Percentiles rank a stretch among this genome's conserved stretches.
These are phyloP conservation scores for Keithomyces neogunnii DNA, from an alignment of 2,329 filamentous ascomycete species.

Conservation along the genomic window DNA sequence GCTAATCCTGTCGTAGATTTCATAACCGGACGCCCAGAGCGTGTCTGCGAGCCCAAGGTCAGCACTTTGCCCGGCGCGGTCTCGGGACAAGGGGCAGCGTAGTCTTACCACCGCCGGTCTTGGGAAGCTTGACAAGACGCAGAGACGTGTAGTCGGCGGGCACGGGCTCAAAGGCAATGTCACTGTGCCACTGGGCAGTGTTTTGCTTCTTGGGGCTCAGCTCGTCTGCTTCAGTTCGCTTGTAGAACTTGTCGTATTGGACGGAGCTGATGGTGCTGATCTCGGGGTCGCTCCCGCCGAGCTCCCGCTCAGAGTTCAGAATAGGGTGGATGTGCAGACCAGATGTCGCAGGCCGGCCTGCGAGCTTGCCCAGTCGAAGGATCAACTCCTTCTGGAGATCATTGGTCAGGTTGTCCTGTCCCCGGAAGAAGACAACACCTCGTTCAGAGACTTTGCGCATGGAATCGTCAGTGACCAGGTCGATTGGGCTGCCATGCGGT, in stretches of 20 bases:
- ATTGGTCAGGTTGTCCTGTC: slow-evolving; percentile 52
- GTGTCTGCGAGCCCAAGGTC: slow-evolving; percentile 32
- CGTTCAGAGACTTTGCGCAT: slow-evolving; percentile 50
- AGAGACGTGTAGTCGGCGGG: slow-evolving; percentile 56
- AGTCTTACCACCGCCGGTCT: slow-evolving; percentile 40
- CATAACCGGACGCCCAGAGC: slow-evolving; percentile 60
- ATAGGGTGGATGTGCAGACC: slow-evolving; percentile 54
- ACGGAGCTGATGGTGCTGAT: slow-evolving; percentile 57
- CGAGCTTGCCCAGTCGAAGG: slow-evolving; percentile 48
- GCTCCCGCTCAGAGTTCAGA: slow-evolving; percentile 41
- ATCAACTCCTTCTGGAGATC: slow-evolving; percentile 59
- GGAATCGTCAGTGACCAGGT: too few relatives aligned
- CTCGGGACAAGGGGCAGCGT: not conserved
- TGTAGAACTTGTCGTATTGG: slow-evolving; percentile 42
- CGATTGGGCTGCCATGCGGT: not conserved
- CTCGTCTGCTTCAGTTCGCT: not conserved
- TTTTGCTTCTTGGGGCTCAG: slow-evolving; percentile 33
- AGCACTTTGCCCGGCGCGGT: not conserved
- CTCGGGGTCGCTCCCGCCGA: slow-evolving; percentile 47
- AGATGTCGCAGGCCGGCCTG: slow-evolving; percentile 46
- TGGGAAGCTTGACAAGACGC: slow-evolving; percentile 42
- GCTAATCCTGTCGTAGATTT: slow-evolving; percentile 57
- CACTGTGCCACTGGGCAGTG: slow-evolving; percentile 48
- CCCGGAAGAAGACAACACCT: slow-evolving; percentile 62
- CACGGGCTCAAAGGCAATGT: slow-evolving; percentile 57